phyloP scores from a whole-genome alignment of 306 rosid species.

The Pterocarpus macrocarpus region DNA sequence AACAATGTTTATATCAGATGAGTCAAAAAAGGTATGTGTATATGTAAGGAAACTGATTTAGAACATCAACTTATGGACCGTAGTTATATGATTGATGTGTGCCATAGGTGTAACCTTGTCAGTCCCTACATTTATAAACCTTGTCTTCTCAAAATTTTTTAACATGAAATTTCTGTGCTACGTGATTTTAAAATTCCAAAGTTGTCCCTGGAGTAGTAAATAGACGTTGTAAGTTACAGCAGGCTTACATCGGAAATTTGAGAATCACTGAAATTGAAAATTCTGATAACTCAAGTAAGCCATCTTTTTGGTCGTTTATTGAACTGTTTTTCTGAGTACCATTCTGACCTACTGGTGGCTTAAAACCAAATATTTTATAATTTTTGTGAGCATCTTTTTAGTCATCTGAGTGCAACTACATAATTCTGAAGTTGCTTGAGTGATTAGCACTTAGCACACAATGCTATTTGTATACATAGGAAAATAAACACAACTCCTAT shows the following conservation, averaged over 20 bases:
- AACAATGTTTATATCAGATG: slow-evolving; percentile 92
- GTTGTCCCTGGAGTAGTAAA: background rate
- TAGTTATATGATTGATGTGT: slow-evolving; percentile 23
- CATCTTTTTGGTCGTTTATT: background rate
- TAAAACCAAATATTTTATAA: background rate
- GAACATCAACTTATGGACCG: slow-evolving; percentile 3
- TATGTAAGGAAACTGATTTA: slow-evolving; percentile 34
- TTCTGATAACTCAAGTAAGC: background rate
- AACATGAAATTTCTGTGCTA: slow-evolving; percentile 13
- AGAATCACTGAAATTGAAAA: background rate
- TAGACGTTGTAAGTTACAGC: background rate
- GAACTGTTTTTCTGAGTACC: background rate
- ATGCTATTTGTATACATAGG: background rate
- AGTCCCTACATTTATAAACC: background rate
- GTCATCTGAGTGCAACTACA: background rate
- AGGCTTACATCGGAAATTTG: background rate
- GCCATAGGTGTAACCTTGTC: background rate
- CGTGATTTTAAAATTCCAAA: slow-evolving; percentile 6
- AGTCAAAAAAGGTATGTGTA: slow-evolving; percentile 82
- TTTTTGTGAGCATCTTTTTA: background rate
- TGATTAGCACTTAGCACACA: background rate
- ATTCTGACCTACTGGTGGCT: slow-evolving; percentile 2
- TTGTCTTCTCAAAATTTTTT: slow-evolving; percentile 21
- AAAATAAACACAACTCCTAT: background rate
- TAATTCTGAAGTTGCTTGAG: background rate